These are phyloP conservation scores for Malbranchea zuffiana DNA, from an alignment of 2,329 filamentous ascomycete species.

Conservation along the genomic window DNA sequence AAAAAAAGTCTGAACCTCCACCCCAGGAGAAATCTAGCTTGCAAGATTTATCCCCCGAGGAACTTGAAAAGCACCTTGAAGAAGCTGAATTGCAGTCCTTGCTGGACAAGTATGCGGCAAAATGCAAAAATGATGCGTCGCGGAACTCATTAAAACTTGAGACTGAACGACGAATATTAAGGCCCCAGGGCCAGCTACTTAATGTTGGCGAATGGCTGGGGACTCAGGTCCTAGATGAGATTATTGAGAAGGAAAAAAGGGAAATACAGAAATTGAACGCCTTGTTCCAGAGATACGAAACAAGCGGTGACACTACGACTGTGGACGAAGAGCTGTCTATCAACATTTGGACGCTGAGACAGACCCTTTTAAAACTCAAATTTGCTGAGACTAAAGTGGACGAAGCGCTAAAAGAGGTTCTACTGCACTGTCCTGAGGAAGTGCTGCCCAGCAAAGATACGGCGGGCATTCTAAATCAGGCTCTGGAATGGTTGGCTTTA, in stretches of 20 bases:
- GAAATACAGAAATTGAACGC: slow-evolving; percentile 28
- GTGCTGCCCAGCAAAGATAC: slow-evolving; percentile 47
- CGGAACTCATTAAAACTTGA: slow-evolving; percentile 69
- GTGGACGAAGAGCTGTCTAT: slow-evolving; percentile 68
- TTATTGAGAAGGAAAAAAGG: slow-evolving; percentile 52
- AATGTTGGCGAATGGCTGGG: slow-evolving; percentile 68
- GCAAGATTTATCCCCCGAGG: slow-evolving; percentile 56
- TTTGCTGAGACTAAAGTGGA: slow-evolving; percentile 56
- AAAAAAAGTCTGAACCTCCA: slow-evolving; percentile 17
- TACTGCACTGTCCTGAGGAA: slow-evolving; percentile 56
- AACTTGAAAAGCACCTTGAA: slow-evolving; percentile 81
- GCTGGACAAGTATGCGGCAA: slow-evolving; percentile 71
- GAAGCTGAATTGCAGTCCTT: slow-evolving; percentile 80
- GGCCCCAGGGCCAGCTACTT: slow-evolving; percentile 63
- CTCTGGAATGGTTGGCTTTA: slow-evolving; percentile 80
- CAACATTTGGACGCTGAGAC: slow-evolving; percentile 74
- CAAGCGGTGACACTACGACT: slow-evolving; percentile 16
- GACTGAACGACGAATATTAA: slow-evolving; percentile 73
- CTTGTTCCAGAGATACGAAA: slow-evolving; percentile 4
- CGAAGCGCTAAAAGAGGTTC: slow-evolving; percentile 53
- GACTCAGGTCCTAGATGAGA: slow-evolving; percentile 62
- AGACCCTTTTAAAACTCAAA: slow-evolving; percentile 56
- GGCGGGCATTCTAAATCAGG: slow-evolving; percentile 78
- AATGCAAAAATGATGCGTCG: slow-evolving; percentile 65
- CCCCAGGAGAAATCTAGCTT: slow-evolving; percentile 5